Evolutionary conservation across 179 eudicot species (phyloP), one percentile per base, ranked within the genome.

Genomic region (Beta corolliflora): DNA sequence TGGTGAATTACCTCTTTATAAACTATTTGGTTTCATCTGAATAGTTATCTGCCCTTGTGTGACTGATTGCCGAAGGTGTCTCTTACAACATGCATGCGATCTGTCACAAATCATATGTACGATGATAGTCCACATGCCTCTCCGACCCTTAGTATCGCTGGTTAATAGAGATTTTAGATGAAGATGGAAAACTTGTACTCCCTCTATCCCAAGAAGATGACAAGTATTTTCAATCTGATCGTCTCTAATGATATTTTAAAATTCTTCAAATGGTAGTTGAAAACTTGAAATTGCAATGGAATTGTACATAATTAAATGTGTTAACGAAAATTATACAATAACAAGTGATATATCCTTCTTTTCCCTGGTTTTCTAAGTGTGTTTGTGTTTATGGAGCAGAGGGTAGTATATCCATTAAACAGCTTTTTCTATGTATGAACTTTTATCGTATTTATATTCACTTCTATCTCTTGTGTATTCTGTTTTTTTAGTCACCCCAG

Each of bases 401-500:
- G 8, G 15, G 15, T 9, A 16, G 18, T 45, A 16, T 14, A 68
- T 68, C 3, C 44, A 5, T 68, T 15, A 44, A 12, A 36, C 48
- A 5, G 5, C 68, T 16, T 41, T 61, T 8, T 61, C 25, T 61
- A 61, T 61, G 29, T 61, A 6, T 31, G 45, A 29, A n/a, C 52
- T 41, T 44, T 54, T 64, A 8, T 41, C 41, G 15, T 3, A 23
- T 29, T 12, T 45, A 12, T 44, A 46, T 45, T 4, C 9, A 44
- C 46, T 50, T 66, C 25, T 59, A 16, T 16, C 6, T 53, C 46
- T 29, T 48, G 1, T 72, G 23, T 59, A 7, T 54, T 79, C 29
- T 56, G 16, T 59, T 58, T 59, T 58, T 73, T 81, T 46, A 81
- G 88, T 55, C 84, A 58, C 80, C 84, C 80, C 79, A 76, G 78